Base-by-base conservation (phyloP, 2,329 filamentous ascomycete genomes). In the Neocatenulostroma microsporum region DNA sequence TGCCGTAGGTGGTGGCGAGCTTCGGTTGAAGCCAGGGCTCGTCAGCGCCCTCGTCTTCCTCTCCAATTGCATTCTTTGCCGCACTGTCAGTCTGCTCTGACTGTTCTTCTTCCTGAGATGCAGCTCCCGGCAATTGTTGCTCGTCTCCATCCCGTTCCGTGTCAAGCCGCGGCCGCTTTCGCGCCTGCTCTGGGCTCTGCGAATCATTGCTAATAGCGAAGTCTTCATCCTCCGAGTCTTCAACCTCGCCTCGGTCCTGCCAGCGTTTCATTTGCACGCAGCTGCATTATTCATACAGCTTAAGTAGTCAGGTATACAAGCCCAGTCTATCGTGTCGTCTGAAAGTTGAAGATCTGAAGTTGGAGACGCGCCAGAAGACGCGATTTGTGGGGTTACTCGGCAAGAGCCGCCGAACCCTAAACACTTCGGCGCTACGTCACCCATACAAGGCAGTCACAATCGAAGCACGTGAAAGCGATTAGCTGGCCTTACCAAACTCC, bases 191-290 rank as follows among this genome's bases (percentile, higher is more conserved):
- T 30, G 43, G 41, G 26, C 39, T 45, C 30, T 44, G 45, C 13
- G 34, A 46, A 11, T 47, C 38, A 21, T 32, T 32, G 20, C 58
- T 56, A 30, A 52, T 31, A 17, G 45, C 42, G 33, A 51, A 33
- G n/a, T 67, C 66, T 34, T 70, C 67, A 39, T 69, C 68, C 58
- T 71, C 68, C 41, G 68, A 70, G 54, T 70, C 68, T 56, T 59
- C 61, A 46, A 70, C 68, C 56, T 63, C 69, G 47, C 67, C 67
- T 55, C 56, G 61, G 49, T 62, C 56, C 48, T 65, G 61, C 68
- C 68, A 71, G 59, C 57, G 56, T 56, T 60, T 67, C 68, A 70
- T 71, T 63, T 54, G 52, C 44, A 37, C 40, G 18, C 18, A 12
- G 29, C 39, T 39, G 47, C 54, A 55, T 55, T 18, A n/a, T n/a